Base-by-base conservation (phyloP, 2,329 filamentous ascomycete genomes). In the Nemania serpens region DNA sequence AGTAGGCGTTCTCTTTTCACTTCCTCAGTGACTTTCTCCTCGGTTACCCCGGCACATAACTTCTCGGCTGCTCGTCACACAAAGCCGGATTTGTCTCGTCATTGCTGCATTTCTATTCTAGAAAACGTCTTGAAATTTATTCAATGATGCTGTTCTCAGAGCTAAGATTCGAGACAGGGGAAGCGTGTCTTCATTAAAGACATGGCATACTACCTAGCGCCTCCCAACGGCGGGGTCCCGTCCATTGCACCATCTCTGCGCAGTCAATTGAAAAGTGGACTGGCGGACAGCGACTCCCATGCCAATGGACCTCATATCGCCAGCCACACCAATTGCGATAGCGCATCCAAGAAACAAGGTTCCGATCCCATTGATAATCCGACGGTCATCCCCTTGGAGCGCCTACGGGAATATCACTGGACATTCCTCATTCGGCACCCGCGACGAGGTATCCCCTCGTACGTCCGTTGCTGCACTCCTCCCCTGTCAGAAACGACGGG, bases 181-280 rank as follows among this genome's bases (percentile, higher is more conserved):
- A 97, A 96, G 81, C 91, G 94, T 69, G 81, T 96, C 70, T 97
- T 98, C 80, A 95, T 99, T 84, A 99, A 99, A 77, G 95, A 98
- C 76, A 99, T 98, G 80, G 89, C 91, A 58, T 90, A 97, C 77
- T 98, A 98, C 76, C 82, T 97, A 67, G 82, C 96, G 66, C 90
- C 93, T 5, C 91, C 91, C 3, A 80, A 90, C 65, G 82, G 83
- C 48, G 84, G 89, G 70, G 81, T 84, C 13, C 85, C 91, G 52
- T 81, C 81, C 50, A 86, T 95, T 62, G 93, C 91, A 10, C 90
- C 91, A 2, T 97, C 92, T n/a, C 82, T 97, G 52, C 84, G 89
- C 61, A 85, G 85, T 66, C 86, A 84, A 29, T 65, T 73, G 22
- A 33, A 55, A 49, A 63, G 64, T 25, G 64, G 41, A 52, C 43